Percentiles rank a stretch among this genome's conserved stretches.
Conservation (phyloP, 805 yeast genomes). For the Metschnikowia chrysomelidarum region DNA sequence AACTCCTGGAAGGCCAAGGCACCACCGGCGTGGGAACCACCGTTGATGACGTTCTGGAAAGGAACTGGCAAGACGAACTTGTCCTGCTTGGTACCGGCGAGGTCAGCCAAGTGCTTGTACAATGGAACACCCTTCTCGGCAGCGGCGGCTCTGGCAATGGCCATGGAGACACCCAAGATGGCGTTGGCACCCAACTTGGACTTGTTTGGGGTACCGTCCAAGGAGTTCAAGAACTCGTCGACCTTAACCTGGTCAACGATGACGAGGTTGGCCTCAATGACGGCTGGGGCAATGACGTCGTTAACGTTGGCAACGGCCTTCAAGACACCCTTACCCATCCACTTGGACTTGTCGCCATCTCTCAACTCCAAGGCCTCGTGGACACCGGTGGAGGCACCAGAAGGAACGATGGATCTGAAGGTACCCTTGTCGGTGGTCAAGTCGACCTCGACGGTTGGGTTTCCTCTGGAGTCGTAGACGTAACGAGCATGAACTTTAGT, state of each 20-base stretch:
- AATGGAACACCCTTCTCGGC: slow-evolving; percentile 93
- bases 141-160: slow-evolving; percentile 97
- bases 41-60: slow-evolving; percentile 97
- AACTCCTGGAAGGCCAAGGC: slow-evolving; percentile 98
- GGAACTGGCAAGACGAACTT: slow-evolving; percentile 98
- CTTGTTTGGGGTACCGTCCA: slow-evolving; percentile 98
- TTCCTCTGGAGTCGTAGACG: slow-evolving; percentile 99
- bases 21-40: slow-evolving; percentile 99
- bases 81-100: slow-evolving; percentile 67
- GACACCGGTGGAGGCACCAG: slow-evolving; percentile 99
- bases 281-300: slow-evolving; percentile 91
- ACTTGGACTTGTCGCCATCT: slow-evolving; percentile 95
- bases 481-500: slow-evolving; percentile 88
- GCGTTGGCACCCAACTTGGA: slow-evolving; percentile 98
- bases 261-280: slow-evolving; percentile 75
- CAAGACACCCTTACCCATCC: slow-evolving; percentile 98
- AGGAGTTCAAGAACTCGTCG: slow-evolving; percentile 79
- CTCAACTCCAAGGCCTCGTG: slow-evolving; percentile 98
- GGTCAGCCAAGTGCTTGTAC: slow-evolving; percentile 84
- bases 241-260: slow-evolving; percentile 82
- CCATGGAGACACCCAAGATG: slow-evolving; percentile 95
- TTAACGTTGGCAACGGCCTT: slow-evolving; percentile 97
- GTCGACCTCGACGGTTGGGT: slow-evolving; percentile 99
- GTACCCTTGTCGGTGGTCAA: slow-evolving; percentile 87
- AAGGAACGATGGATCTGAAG: slow-evolving; percentile 97